A percentile compares a stretch with the other conserved stretches of the same genome.
phyloP scores from a whole-genome alignment of 768 basidiomycete genomes.

The Tulasnella sp. region DNA sequence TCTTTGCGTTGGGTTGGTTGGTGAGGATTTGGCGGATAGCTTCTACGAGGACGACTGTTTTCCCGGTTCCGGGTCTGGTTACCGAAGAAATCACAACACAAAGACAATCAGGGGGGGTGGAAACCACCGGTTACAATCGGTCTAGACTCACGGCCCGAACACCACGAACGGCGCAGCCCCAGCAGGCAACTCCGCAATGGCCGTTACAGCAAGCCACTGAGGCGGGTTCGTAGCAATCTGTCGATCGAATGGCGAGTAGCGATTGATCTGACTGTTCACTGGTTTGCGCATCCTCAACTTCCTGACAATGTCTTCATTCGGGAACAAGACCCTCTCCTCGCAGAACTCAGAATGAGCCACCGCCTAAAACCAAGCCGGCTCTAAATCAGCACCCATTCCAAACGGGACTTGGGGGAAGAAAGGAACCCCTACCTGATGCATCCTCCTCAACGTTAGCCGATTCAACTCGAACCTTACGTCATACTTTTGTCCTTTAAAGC shows the following conservation, averaged over 20 bases:
- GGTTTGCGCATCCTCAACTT: slow-evolving; percentile 20
- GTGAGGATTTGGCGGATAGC: slow-evolving; percentile 49
- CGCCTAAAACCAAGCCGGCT: not conserved
- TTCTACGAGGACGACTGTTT: slow-evolving; percentile 59
- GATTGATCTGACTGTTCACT: slow-evolving; percentile 26
- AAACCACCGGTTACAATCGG: not conserved
- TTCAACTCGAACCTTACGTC: slow-evolving; percentile 53
- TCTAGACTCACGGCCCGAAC: slow-evolving; percentile 52
- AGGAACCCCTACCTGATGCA: slow-evolving; percentile 43
- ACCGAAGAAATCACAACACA: not conserved
- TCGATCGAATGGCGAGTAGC: slow-evolving; percentile 24
- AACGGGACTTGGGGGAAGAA: slow-evolving; percentile 25
- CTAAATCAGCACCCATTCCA: not conserved
- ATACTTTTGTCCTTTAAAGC: slow-evolving; percentile 36
- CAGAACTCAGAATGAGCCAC: slow-evolving; percentile 26
- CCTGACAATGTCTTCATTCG: slow-evolving; percentile 25
- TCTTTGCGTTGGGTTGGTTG: slow-evolving; percentile 36
- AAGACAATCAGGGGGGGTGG: not conserved
- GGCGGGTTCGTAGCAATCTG: slow-evolving; percentile 38
- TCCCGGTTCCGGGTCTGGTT: slow-evolving; percentile 54
- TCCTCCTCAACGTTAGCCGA: slow-evolving; percentile 45
- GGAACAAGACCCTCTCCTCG: slow-evolving; percentile 44
- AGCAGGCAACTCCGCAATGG: slow-evolving; percentile 39
- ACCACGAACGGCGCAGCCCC: slow-evolving; percentile 51
- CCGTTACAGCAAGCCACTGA: slow-evolving; percentile 45